These are phyloP conservation scores for Kodamaea sagamina DNA, from an alignment of 805 yeast genomes.

Conservation along the genomic window DNA sequence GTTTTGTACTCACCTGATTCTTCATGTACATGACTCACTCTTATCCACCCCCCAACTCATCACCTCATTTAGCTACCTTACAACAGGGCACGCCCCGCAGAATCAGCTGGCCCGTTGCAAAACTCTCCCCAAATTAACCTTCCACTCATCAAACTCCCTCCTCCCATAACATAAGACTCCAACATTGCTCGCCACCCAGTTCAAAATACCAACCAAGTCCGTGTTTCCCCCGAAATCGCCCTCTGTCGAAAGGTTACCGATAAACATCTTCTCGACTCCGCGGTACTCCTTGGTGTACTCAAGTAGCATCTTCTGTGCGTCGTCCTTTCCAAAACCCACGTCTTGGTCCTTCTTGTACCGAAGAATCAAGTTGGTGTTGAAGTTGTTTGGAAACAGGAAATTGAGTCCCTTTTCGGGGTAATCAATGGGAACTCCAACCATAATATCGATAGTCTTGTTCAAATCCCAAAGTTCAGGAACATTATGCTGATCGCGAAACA, in stretches of 20 bases:
- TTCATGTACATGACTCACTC: too few species aligned
- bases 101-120: too few species aligned
- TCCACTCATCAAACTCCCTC: not conserved
- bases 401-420: conserved; percentile 31
- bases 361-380: conserved; percentile 31
- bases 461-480: conserved; percentile 34
- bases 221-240: conserved; percentile 16
- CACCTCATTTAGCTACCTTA: too few species aligned
- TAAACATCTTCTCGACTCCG: conserved; percentile 30
- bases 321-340: conserved; percentile 9
- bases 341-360: conserved; percentile 20
- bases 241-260: conserved; percentile 22
- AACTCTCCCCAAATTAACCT: too few species aligned
- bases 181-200: conserved; percentile 35
- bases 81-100: too few species aligned
- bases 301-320: conserved; percentile 19
- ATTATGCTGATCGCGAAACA: conserved; percentile 14
- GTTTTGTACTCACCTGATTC: too few species aligned
- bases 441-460: conserved; percentile 29
- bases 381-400: conserved; percentile 31
- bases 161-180: conserved; percentile 17
- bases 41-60: too few species aligned
- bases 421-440: conserved; percentile 33
- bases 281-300: conserved; percentile 24
- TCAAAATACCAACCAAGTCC: conserved; percentile 29